Conservation (phyloP, 202 grass and related monocot genomes). For the Setaria viridis region DNA sequence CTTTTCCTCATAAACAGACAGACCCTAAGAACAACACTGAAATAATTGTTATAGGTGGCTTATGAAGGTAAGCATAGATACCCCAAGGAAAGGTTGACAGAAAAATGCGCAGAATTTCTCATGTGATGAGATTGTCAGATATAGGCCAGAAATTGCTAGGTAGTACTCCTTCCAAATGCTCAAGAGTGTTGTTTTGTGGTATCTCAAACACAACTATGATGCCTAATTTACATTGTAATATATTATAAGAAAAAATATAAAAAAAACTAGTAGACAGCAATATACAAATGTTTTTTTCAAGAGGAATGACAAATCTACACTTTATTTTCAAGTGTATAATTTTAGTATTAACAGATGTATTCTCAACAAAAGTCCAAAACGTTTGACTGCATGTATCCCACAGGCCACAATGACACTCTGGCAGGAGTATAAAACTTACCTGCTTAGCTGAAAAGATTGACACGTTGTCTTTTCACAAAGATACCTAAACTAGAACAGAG, state of each 20-base stretch:
- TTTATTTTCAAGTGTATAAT: neutral
- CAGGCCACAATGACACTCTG: neutral
- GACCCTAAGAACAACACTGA: neutral
- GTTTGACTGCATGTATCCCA: neutral
- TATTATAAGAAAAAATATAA: neutral
- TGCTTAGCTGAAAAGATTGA: neutral
- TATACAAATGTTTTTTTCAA: neutral
- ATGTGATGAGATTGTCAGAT: neutral
- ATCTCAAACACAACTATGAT: neutral
- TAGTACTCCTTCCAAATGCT: neutral
- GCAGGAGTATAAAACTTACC: neutral
- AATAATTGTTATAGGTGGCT: neutral
- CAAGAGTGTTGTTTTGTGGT: neutral
- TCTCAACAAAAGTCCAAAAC: neutral
- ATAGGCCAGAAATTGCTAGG: neutral
- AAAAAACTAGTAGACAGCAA: neutral
- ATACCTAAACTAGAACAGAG: constrained; percentile 12
- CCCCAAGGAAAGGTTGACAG: neutral
- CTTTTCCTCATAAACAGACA: neutral
- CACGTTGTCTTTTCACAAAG: neutral
- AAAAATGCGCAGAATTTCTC: neutral
- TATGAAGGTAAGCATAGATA: neutral
- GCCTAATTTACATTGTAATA: neutral
- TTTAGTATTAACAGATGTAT: neutral
- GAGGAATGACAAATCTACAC: neutral